Evolutionary conservation across 179 eudicot species (phyloP), one percentile per base, ranked within the genome.

Genomic region (Pouteria campechiana): DNA sequence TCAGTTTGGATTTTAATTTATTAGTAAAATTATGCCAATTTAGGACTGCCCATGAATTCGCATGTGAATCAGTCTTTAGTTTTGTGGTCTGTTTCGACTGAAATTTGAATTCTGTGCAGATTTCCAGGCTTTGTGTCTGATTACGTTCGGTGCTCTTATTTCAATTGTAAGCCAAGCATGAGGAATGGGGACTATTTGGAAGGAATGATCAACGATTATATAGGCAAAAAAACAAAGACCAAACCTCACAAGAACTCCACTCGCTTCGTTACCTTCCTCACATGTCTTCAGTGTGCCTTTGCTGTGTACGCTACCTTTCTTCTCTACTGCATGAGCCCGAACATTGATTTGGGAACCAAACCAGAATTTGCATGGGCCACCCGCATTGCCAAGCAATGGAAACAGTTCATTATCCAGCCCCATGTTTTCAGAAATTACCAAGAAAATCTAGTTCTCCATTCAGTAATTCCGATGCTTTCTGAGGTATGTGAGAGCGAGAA

Each of bases 331-430:
- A 74, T 89, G 90, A 85, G 86, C 52, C 95, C 97, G 2, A 12
- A 77, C 0, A 52, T 89, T 7, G 97, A 89, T 46, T 35, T 89
- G 14, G 46, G 82, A 1, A 44, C 81, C 3, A 89, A 76, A 52
- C 98, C 90, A 0, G 95, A 90, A 32, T 82, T 90, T 30, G 3
- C 77, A 0, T 86, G 98, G 98, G 94, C 95, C 8, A 70, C 86
- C 0, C 56, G 65, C 15, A 64, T 90, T 9, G 95, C 98, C 0
- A 64, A 49, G 10, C 76, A 76, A 21, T 81, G 95, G 95, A 81
- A 74, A 38, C 64, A 78, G 0, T 61, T 64, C 46, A 81, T 89
- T 2, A 57, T 65, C 39, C 67, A 61, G 4, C 86, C 94, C 4
- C 79, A 78, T 44, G 49, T 64, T 5, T 83, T 78, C 3, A 70